Evolutionary conservation across 441 rosid genomes (phyloP), one percentile per base, ranked within the genome.

Genomic region (Adansonia rubrostipa): DNA sequence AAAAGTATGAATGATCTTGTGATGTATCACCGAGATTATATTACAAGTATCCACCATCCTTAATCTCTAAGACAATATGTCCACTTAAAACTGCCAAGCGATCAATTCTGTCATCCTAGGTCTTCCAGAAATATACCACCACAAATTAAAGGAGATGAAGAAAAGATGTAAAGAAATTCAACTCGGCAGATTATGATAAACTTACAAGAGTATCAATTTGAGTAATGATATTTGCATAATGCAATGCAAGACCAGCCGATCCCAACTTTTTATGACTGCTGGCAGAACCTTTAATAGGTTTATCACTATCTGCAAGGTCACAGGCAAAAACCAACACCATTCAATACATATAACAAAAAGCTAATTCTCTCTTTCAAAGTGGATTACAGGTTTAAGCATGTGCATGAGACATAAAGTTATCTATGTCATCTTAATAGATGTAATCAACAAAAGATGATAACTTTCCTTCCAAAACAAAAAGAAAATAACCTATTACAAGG

Each of bases 151-250:
- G 42, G 11, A 77, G 75, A 75, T 60, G 2, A 80, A 19, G 20
- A 48, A 72, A 76, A 14, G 57, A 72, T 51, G 66, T 14, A 65
- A 78, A 73, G 60, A 33, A 82, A 72, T 71, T 20, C 42, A 57
- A 56, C 58, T 70, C 44, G 66, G 20, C 45, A 64, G 15, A 63
- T 77, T 19, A 63, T 15, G 11, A 58, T 8, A 61, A 80, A 88
- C 97, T 93, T 89, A 97, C 99, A 82, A 93, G 94, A 79, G 96
- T 91, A 81, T 95, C 99, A 45, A 93, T 92, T 85, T 95, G 99
- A 76, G 97, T 84, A 45, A 97, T 88, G 54, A 97, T 92, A 85
- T 95, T 97, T 67, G 99, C 99, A 74, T 97, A 97, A 84, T 97
- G 99, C 88, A 97, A 88, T 9, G 99, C 97, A 80, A 97, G 98